Percentiles rank a stretch among this genome's conserved stretches.
These are phyloP conservation scores for Hypoxylon sp. DNA, from an alignment of 2,329 filamentous ascomycete species.

Conservation along the genomic window DNA sequence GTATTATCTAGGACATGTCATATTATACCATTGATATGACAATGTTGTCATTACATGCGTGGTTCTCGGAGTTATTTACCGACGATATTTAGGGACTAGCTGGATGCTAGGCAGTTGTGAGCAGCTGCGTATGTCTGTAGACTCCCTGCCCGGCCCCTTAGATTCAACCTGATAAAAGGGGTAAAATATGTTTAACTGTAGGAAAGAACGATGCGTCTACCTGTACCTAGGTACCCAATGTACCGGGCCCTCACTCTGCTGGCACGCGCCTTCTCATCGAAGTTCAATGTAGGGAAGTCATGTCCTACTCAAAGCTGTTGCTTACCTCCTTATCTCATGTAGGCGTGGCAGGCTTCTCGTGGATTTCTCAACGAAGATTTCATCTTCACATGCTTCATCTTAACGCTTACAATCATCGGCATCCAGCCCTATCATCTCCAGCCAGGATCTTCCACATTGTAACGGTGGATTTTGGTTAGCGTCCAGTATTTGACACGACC, in stretches of 20 bases:
- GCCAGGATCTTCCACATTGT: conserved; percentile 44
- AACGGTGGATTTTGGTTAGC: conserved; percentile 52
- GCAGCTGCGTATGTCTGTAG: background rate
- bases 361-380: background rate
- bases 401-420: conserved; percentile 46
- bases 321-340: conserved; percentile 1
- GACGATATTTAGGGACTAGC: background rate
- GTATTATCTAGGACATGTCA: too few species aligned
- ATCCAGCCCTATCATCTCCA: conserved; percentile 50
- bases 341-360: background rate
- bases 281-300: conserved; percentile 1
- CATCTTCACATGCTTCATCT: conserved; percentile 44
- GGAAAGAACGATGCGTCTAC: conserved; percentile 1
- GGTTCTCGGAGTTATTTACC: background rate
- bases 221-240: too few species aligned
- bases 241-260: too few species aligned
- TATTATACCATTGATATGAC: background rate
- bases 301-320: conserved; percentile 6
- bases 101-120: background rate
- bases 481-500: conserved; percentile 42
- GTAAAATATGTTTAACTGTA: background rate
- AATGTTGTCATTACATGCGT: background rate
- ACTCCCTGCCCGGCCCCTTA: background rate
- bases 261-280: background rate
- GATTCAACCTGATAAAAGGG: background rate